Base-by-base conservation (phyloP, 2,329 filamentous ascomycete species). In the Metarhizium brunneum region DNA sequence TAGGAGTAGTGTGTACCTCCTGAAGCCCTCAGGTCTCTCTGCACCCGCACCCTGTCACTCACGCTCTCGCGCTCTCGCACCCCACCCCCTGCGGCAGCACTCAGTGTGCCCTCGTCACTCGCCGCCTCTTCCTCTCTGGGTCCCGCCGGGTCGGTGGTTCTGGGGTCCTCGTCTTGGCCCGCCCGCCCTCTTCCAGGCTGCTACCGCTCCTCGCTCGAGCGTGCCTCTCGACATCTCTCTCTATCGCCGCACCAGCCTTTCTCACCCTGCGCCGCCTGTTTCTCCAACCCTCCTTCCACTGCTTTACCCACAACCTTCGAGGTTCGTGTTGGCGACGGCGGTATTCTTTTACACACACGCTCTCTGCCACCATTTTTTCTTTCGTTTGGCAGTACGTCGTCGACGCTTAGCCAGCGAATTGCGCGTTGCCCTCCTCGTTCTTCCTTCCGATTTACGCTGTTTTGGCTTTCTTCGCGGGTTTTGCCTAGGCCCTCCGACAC, bases 251-350 rank as follows among this genome's bases (percentile, higher is more conserved):
- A 54, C 55, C 36, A 40, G 50, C 50, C 50, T 54, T 56, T 47
- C 56, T 52, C 56, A 52, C 47, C 54, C 54, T 53, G 54, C 47
- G 53, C 53, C 53, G 56, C 50, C 47, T 32, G 42, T 47, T 55
- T 48, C 51, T 52, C 32, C 47, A 54, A 49, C 43, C 51, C 56
- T 52, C 50, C 54, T 50, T 45, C 56, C 29, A 50, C 50, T 49
- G 51, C 51, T 29, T 40, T 48, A 54, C 45, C 50, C 43, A 49
- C 56, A 54, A 49, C 35, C 18, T 47, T 36, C 32, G 47, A 40
- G 52, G 48, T 47, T 51, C 50, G 52, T 54, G 36, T 36, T 38
- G 38, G 29, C 51, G 25, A 52, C 48, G 35, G n/a, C 6, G n/a
- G 51, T 36, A 30, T 42, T 50, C 53, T 56, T 40, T 48, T 49